A percentile compares a stretch with the other conserved stretches of the same genome.
Conservation (phyloP, 2,329 filamentous ascomycete genomes). For the Cercospora brassicicola region DNA sequence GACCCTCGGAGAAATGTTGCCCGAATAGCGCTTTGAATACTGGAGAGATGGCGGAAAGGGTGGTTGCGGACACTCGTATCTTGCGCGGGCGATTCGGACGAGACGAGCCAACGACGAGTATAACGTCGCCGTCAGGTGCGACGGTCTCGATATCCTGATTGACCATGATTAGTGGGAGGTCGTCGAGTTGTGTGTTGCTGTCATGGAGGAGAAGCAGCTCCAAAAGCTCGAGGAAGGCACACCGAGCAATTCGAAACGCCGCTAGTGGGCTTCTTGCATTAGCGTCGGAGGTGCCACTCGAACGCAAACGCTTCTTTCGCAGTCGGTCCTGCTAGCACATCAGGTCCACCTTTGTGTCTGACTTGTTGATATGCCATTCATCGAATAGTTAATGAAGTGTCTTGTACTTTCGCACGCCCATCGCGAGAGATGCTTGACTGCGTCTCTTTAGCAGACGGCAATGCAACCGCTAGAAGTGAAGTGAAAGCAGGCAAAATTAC, state of each 20-base stretch:
- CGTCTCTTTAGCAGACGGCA: too few species aligned
- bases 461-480: too few species aligned
- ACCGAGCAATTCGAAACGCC: background rate
- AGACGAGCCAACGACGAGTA: background rate
- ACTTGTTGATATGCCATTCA: too few species aligned
- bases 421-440: too few species aligned
- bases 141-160: background rate
- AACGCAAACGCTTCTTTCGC: too few species aligned
- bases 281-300: background rate
- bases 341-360: too few species aligned
- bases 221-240: too few species aligned
- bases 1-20: conserved; percentile 17
- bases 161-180: background rate
- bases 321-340: too few species aligned
- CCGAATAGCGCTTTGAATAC: conserved; percentile 16
- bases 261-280: background rate
- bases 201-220: background rate
- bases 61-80: conserved; percentile 4
- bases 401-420: too few species aligned
- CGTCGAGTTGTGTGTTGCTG: background rate
- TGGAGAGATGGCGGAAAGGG: background rate
- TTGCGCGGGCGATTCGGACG: background rate
- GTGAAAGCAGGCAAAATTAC: too few species aligned
- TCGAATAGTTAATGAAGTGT: too few species aligned
- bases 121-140: conserved; percentile 11